Conservation (phyloP, 306 rosid genomes). For the Vigna mungo region DNA sequence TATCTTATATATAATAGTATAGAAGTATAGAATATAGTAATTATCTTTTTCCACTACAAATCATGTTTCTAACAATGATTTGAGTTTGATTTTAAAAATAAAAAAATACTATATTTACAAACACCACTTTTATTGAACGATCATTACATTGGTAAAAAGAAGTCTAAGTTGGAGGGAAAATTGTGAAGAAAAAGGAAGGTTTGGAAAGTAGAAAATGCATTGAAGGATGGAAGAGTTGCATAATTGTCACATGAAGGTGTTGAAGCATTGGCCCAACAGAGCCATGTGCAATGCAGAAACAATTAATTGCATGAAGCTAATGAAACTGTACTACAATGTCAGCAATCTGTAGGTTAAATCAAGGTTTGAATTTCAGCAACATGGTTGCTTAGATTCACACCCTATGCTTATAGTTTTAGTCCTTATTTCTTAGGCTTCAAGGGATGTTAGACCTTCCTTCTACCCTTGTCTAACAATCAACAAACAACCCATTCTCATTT, state of each 20-base stretch:
- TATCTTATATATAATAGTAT: too few relatives aligned
- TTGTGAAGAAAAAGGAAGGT: too few relatives aligned
- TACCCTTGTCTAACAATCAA: too few relatives aligned
- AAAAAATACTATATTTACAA: too few relatives aligned
- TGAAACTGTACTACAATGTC: neutral
- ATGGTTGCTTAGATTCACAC: slow-evolving; percentile 28
- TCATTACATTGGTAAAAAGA: too few relatives aligned
- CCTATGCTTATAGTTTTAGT: slow-evolving; percentile 4
- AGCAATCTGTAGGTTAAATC: neutral
- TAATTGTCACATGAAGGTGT: slow-evolving; percentile 39
- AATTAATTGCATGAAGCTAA: slow-evolving; percentile 22
- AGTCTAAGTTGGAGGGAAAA: too few relatives aligned
- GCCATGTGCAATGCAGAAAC: slow-evolving; percentile 34
- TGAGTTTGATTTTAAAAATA: too few relatives aligned
- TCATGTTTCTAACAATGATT: too few relatives aligned
- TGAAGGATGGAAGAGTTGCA: slow-evolving; percentile 3
- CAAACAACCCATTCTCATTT: neutral
- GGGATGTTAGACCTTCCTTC: slow-evolving; percentile 14
- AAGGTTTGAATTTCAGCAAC: slow-evolving; percentile 10
- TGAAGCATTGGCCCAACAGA: slow-evolving; percentile 37
- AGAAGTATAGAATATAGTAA: too few relatives aligned
- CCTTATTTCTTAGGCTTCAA: slow-evolving; percentile 22
- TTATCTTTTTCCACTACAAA: too few relatives aligned
- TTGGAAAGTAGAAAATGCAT: slow-evolving; percentile 26
- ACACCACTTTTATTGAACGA: too few relatives aligned